Conservation (phyloP, 2,329 filamentous ascomycete genomes). For the Aspergillus jensenii region DNA sequence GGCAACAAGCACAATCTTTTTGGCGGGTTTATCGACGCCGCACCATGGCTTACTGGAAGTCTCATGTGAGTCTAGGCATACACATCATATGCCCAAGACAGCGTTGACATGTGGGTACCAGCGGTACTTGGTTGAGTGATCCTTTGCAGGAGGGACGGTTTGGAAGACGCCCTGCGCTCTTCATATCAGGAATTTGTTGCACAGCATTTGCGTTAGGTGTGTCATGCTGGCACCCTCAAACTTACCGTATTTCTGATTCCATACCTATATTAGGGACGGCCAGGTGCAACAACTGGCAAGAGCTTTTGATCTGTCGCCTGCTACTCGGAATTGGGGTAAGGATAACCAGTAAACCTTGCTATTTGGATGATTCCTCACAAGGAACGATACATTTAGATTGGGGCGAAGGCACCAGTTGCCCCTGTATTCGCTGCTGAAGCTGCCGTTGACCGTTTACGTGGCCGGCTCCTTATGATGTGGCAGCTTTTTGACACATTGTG, state of each 20-base stretch:
- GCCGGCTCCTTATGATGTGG: slow-evolving; percentile 8
- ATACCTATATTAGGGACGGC: slow-evolving; percentile 14
- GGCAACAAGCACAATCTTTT: neutral
- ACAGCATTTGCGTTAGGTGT: slow-evolving; percentile 16
- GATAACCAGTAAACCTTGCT: neutral
- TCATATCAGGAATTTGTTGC: slow-evolving; percentile 36
- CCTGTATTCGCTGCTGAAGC: slow-evolving; percentile 4
- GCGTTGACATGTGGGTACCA: neutral
- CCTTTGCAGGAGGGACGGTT: slow-evolving; percentile 18
- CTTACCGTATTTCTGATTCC: neutral
- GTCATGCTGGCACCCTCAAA: neutral
- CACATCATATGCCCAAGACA: too few species aligned
- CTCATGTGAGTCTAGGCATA: slow-evolving; percentile 10
- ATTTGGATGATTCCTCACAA: neutral
- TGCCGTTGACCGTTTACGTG: neutral
- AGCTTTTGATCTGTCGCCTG: neutral
- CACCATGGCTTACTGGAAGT: slow-evolving; percentile 20
- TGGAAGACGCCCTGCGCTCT: slow-evolving; percentile 38
- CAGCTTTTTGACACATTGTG: slow-evolving; percentile 22
- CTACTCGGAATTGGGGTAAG: slow-evolving; percentile 1
- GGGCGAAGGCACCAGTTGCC: neutral
- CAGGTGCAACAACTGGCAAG: slow-evolving; percentile 10
- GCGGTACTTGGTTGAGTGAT: slow-evolving; percentile 24
- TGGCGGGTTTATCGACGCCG: slow-evolving; percentile 12
- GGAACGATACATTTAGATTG: neutral